Evolutionary conservation across 768 basidiomycete species (phyloP), one percentile per base, ranked within the genome.

Genomic region (Sporobolomyces pararoseus): DNA sequence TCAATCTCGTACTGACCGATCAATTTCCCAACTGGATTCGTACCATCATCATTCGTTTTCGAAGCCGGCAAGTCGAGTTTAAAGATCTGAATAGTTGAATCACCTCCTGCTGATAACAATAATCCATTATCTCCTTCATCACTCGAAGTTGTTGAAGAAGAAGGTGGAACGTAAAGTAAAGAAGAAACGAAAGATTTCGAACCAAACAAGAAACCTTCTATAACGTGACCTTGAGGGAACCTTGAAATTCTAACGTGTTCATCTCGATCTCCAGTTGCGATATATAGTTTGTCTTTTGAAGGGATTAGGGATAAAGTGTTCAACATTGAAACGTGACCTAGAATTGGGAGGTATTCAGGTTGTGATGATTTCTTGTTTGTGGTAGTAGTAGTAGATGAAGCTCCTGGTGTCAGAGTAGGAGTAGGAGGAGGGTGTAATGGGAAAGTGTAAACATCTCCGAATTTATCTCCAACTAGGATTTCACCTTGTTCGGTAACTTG

Each of bases 181-280:
- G 66, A 52, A 31, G 77, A 74, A 50, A 74, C 65, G 55, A 76
- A 67, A 91, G 86, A 89, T 74, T 83, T 83, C 76, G 93, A 89
- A 17, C 93, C 91, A 32, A 94, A 83, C 71, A 93, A 89, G 78
- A 86, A 97, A 71, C 84, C 86, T 78, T 97, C 91, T 70, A 97
- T 89, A 51, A 84, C 84, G 74, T 88, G 89, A 23, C 92, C 90
- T 63, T 88, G 82, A 0, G 96, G 96, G 77, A 84, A 98, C 85
- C 89, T 86, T 76, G 90, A 93, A 21, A 95, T 84, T 63, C 96
- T 84, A 59, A 99, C 88, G 77, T 98, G 96, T 78, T 98, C 96
- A 77, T 99, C 96, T 52, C 96, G 82, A 77, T 98, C 96, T 0
- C 91, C 88, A 0, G 92, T 91, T 72, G 97, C 84, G 76, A 99